Base-by-base conservation (phyloP, 352 stramenopile species). In the Pythium folliculosum region DNA sequence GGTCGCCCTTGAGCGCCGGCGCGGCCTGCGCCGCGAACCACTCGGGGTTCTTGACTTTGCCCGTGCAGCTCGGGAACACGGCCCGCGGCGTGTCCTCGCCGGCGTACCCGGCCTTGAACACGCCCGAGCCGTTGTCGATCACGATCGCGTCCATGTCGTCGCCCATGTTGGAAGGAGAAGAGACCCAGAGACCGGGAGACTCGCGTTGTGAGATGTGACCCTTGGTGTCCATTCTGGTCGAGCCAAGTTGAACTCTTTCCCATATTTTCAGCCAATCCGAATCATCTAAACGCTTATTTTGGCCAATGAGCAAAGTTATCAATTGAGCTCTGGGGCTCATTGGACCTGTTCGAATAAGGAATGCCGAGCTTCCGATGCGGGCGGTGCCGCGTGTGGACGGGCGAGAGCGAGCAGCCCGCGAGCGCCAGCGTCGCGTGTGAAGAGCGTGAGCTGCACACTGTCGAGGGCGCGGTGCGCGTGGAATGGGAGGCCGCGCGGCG, bases 101-200 rank as follows among this genome's bases (percentile, higher is more conserved):
- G 0, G 84, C 80, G 72, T 92, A 96, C 0, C 90, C 90, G 8
- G 81, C 85, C 69, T 97, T 97, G 23, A 93, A 60, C 21, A 76
- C 77, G 10, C 86, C 86, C 21, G 88, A 96, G 45, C 90, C 90
- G 49, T 94, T 92, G 77, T 97, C 90, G 43, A 97, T 64, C 71
- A 97, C 88, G 63, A 97, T 83, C 32, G 85, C 87, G 27, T 92
- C 83, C 73, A 85, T 85, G 14, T 77, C 67, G 21, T 63, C 35
- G 56, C 61, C 50, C 76, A 73, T 73, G 50, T 40, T 50, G 30
- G 13, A n/a, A n/a, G n/a, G n/a, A n/a, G 8, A 40, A 40, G 35
- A 19, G 38, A 45, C 16, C 16, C 1, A 50, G 23, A 19, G 40
- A n/a, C 13, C 9, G 40, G n/a, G 40, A 47, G 5, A 47, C 19